Conservation (phyloP, 768 basidiomycete genomes). For the Agrocybe chaxingu region DNA sequence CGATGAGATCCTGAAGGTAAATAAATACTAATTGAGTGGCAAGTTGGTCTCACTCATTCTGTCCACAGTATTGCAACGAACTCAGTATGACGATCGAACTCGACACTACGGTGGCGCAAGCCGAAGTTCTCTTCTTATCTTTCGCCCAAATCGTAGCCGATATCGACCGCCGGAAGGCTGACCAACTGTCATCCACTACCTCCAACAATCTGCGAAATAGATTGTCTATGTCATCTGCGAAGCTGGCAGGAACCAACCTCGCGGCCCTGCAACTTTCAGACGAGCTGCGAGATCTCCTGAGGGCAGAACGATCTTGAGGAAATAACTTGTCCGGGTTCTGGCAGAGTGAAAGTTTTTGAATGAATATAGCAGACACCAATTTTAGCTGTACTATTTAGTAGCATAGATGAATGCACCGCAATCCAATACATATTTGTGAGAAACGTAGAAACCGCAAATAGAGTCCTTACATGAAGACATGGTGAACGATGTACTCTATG, state of each 20-base stretch:
- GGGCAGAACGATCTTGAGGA: constrained; percentile 32
- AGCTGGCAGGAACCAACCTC: constrained; percentile 24
- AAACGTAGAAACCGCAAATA: no score
- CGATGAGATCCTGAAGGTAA: constrained; percentile 74
- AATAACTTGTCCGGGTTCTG: neutral
- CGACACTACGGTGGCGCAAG: constrained; percentile 92
- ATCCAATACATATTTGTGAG: no score
- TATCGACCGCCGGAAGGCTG: constrained; percentile 76
- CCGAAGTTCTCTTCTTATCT: constrained; percentile 93
- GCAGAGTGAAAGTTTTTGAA: neutral
- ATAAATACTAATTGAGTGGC: neutral
- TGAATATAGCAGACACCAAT: neutral
- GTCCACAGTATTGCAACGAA: constrained; percentile 83
- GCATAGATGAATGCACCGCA: no score
- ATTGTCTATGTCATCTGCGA: constrained; percentile 14
- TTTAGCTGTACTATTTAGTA: no score
- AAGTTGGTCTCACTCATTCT: neutral
- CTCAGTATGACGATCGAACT: constrained; percentile 96
- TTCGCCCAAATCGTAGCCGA: constrained; percentile 88
- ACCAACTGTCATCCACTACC: constrained; percentile 42
- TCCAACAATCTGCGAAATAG: constrained; percentile 21
- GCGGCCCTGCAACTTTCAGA: constrained; percentile 53
- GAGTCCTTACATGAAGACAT: no score
- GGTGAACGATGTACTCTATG: no score
- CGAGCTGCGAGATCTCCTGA: constrained; percentile 59